A percentile compares a stretch with the other conserved stretches of the same genome.
Conservation (phyloP, 2,329 filamentous ascomycete species). For the Hysterium pulicare region DNA sequence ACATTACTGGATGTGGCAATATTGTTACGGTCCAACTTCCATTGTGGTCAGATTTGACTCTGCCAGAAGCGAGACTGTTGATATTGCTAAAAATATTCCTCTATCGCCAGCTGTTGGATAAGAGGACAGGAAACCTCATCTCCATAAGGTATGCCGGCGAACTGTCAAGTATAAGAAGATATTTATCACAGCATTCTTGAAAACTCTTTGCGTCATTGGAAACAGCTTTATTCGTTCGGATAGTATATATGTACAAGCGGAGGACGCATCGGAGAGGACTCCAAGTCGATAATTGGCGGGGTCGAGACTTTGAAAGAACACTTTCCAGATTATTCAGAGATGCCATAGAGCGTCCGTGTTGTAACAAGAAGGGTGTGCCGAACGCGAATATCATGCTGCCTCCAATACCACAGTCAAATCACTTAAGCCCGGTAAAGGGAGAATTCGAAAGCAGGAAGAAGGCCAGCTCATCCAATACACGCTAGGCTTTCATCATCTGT, state of each 20-base stretch:
- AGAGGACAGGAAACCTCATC: slow-evolving; percentile 24
- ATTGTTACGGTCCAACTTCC: slow-evolving; percentile 37
- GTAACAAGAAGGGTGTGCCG: slow-evolving; percentile 99
- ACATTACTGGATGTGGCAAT: slow-evolving; percentile 32
- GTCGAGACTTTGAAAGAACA: slow-evolving; percentile 15
- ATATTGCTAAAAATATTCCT: slow-evolving; percentile 27
- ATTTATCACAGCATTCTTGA: background rate
- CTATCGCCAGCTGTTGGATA: slow-evolving; percentile 37
- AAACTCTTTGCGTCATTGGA: background rate
- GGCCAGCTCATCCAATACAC: slow-evolving; percentile 88
- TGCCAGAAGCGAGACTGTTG: slow-evolving; percentile 35
- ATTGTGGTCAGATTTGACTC: slow-evolving; percentile 8
- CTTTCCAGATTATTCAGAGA: slow-evolving; percentile 79
- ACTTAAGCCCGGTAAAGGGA: slow-evolving; percentile 87
- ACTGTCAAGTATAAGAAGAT: slow-evolving; percentile 5
- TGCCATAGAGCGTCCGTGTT: slow-evolving; percentile 95
- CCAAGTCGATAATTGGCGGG: background rate
- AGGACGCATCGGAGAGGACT: background rate
- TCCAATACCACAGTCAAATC: slow-evolving; percentile 66
- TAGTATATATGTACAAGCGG: background rate
- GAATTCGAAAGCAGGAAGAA: slow-evolving; percentile 69
- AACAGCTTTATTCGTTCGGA: background rate
- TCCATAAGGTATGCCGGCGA: slow-evolving; percentile 28
- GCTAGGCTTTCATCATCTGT: slow-evolving; percentile 99
- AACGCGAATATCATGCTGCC: slow-evolving; percentile 96